phyloP scores from a whole-genome alignment of 768 basidiomycete species.

The Lactarius tabidus region DNA sequence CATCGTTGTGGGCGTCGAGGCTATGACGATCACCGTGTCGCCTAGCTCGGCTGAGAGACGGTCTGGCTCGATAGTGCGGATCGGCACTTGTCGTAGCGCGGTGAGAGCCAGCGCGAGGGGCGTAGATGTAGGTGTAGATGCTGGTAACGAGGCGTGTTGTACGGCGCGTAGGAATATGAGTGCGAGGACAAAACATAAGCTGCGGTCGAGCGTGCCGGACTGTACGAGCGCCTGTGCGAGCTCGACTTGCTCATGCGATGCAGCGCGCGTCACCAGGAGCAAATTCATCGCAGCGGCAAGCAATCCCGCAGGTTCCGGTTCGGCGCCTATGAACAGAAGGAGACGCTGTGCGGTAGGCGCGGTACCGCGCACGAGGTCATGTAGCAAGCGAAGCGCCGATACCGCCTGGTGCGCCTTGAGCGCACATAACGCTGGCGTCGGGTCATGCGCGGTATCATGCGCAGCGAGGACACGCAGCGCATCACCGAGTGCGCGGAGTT shows the following conservation, averaged over 20 bases:
- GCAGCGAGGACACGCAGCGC: constrained; percentile 42
- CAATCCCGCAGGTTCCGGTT: constrained; percentile 40
- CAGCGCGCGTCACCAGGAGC: constrained; percentile 47
- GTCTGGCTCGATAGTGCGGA: constrained; percentile 22
- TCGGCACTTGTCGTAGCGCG: constrained; percentile 18
- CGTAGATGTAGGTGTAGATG: constrained; percentile 7
- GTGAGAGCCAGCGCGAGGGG: constrained; percentile 14
- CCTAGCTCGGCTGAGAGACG: constrained; percentile 36
- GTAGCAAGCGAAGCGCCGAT: constrained; percentile 46
- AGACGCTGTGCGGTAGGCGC: constrained; percentile 44
- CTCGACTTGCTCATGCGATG: constrained; percentile 42
- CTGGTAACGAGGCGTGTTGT: constrained; percentile 28
- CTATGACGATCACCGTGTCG: constrained; percentile 34
- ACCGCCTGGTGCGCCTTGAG: constrained; percentile 48
- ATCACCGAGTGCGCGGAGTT: constrained; percentile 60
- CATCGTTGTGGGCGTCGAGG: constrained; percentile 33
- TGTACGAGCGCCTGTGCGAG: constrained; percentile 36
- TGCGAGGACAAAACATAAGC: constrained; percentile 27
- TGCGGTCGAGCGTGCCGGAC: constrained; percentile 30
- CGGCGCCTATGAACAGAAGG: constrained; percentile 39
- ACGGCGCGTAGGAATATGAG: constrained; percentile 30
- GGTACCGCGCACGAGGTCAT: constrained; percentile 41
- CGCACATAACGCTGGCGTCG: constrained; percentile 31
- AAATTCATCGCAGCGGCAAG: constrained; percentile 42
- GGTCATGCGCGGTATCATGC: constrained; percentile 33